Evolutionary conservation across 2,329 filamentous ascomycete species (phyloP), one percentile per base, ranked within the genome.

Genomic region (Colletotrichum liriopes): DNA sequence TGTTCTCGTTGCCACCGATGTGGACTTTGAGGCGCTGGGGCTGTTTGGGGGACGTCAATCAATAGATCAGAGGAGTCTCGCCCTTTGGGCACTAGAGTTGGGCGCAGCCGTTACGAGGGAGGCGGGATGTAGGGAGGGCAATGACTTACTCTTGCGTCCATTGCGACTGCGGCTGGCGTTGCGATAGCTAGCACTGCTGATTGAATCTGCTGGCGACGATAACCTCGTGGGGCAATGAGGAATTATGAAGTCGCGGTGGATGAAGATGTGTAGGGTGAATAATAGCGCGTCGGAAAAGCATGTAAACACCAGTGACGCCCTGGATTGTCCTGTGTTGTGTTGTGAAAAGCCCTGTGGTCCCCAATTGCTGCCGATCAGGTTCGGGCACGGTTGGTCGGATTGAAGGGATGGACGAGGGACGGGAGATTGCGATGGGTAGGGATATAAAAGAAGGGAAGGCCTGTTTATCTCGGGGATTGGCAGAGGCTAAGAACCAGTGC

Each of bases 1-100:
- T 83, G 82, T 96, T 96, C 83, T 97, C 94, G 84, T 94, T 93
- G 64, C 85, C 85, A 79, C 73, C 68, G 9, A 79, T 91, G 88
- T 76, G 86, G 89, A 80, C 80, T 74, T 82, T 82, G 67, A 81
- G 81, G 77, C 83, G 81, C 68, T 80, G 82, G 70, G 83, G 83
- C 83, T 86, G 71, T 54, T 68, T 56, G 64, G 26, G 67, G 49
- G 29, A 72, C 29, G 68, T 67, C 18, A 68, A 68, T 56, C 51
- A 37, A 51, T 59, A 23, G 51, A 51, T 52, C 29, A 18, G 58
- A 29, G 45, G 63, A 55, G 35, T 26, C 52, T 29, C 23, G 65
- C 56, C 43, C 47, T 64, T 39, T 49, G 11, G 9, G n/a, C 8
- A 6, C 11, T 11, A 39, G 11, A 58, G 43, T 52, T 26, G 29